Percentiles rank a stretch among this genome's conserved stretches.
phyloP scores from a whole-genome alignment of 73 alveolate species.

The Paramecium octaurelia region DNA sequence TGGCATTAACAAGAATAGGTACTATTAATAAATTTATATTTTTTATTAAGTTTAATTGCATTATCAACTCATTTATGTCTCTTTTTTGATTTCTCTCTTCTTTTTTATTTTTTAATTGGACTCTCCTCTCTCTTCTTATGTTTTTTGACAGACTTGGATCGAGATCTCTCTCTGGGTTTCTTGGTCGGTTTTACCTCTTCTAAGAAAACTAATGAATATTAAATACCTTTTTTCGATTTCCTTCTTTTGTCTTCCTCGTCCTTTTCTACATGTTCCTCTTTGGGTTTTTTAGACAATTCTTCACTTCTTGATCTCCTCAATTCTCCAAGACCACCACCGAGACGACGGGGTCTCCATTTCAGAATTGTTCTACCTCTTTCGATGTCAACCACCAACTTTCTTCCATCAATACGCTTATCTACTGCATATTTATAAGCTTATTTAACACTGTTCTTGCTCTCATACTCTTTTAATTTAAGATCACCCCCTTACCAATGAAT shows the following conservation, averaged over 20 bases:
- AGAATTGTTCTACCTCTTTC: slow-evolving; percentile 89
- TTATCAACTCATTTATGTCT: not conserved
- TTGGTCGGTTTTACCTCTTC: not conserved
- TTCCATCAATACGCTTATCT: slow-evolving; percentile 91
- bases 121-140: slow-evolving; percentile 22
- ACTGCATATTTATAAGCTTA: slow-evolving; percentile 79
- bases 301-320: slow-evolving; percentile 32
- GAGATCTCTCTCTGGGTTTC: not conserved
- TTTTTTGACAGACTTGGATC: not conserved
- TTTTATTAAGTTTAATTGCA: not conserved
- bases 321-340: slow-evolving; percentile 91
- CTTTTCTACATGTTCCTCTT: not conserved
- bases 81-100: not conserved
- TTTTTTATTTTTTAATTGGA: not conserved
- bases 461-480: slow-evolving; percentile 73
- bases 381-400: slow-evolving; percentile 82
- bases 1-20: not conserved
- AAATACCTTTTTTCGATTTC: not conserved
- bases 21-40: not conserved
- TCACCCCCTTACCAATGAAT: slow-evolving; percentile 65
- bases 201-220: not conserved
- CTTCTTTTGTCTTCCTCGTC: not conserved
- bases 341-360: slow-evolving; percentile 86
- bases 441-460: slow-evolving; percentile 75
- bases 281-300: not conserved